phyloP scores from a whole-genome alignment of 495 filamentous ascomycete genomes.

The Venustampulla echinocandica region DNA sequence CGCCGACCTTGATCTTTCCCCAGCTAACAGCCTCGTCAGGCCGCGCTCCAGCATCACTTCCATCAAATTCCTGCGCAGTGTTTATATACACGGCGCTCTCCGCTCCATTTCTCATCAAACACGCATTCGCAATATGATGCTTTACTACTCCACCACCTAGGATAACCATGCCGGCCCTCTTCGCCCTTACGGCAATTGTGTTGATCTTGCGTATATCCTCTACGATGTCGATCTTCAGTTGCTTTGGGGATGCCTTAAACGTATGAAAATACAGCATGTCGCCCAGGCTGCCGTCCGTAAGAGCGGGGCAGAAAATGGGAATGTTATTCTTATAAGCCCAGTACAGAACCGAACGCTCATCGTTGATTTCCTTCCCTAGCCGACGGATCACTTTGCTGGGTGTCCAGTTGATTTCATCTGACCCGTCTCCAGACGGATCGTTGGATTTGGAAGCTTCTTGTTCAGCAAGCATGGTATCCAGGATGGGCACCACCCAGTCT shows the following conservation, averaged over 20 bases:
- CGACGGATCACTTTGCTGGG: constrained; percentile 79
- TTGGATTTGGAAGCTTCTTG: constrained; percentile 67
- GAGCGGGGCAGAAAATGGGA: constrained; percentile 89
- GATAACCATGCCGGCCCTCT: constrained; percentile 85
- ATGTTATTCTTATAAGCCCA: constrained; percentile 93
- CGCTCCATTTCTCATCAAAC: constrained; percentile 91
- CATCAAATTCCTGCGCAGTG: constrained; percentile 93
- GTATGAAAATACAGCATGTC: constrained; percentile 99
- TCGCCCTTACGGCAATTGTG: constrained; percentile 74
- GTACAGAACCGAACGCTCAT: constrained; percentile 81
- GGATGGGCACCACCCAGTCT: constrained; percentile 90
- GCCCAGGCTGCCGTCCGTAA: constrained; percentile 89
- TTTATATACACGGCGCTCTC: constrained; percentile 96
- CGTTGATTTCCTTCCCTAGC: constrained; percentile 83
- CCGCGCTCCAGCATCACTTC: constrained; percentile 88
- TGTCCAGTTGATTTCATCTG: constrained; percentile 79
- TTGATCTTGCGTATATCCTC: constrained; percentile 86
- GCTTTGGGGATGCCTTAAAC: constrained; percentile 69
- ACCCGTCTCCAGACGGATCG: constrained; percentile 44
- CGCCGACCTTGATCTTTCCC: constrained; percentile 92
- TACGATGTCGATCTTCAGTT: constrained; percentile 78
- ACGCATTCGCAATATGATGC: constrained; percentile 96
- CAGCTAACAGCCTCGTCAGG: constrained; percentile 97
- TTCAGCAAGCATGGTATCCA: constrained; percentile 85
- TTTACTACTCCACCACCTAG: constrained; percentile 89